Percentiles rank a stretch among this genome's conserved stretches.
Evolutionary conservation across 78 protist species (phyloP).

Genomic region (Guillardia theta): DNA sequence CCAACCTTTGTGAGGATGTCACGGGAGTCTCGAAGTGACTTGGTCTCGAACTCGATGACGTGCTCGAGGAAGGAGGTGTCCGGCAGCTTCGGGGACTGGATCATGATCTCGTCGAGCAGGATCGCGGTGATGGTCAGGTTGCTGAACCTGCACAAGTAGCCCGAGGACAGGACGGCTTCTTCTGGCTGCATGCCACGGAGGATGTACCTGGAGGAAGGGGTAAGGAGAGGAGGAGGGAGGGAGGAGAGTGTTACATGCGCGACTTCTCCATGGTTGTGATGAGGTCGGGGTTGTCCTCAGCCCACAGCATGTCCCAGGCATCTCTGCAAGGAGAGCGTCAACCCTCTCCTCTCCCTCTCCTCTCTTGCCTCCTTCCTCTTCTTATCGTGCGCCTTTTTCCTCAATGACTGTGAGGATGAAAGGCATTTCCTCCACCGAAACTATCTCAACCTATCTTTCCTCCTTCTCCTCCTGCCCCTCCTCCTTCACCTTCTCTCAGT

Average conservation of each 20-base stretch:
- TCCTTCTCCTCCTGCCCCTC: no score
- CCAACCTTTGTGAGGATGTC: background rate
- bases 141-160: slow-evolving; percentile 68
- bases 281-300: slow-evolving; percentile 76
- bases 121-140: slow-evolving; percentile 60
- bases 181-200: background rate
- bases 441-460: no score
- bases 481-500: background rate
- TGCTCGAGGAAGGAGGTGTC: slow-evolving; percentile 13
- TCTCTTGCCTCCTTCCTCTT: no score
- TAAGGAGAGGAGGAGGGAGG: no score
- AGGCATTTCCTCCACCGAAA: no score
- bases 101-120: slow-evolving; percentile 66
- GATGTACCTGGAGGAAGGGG: no score
- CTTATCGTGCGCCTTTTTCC: no score
- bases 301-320: slow-evolving; percentile 71
- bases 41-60: slow-evolving; percentile 54
- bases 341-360: no score
- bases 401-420: no score
- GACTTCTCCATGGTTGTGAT: no score
- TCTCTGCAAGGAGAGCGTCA: no score
- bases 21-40: slow-evolving; percentile 70
- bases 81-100: slow-evolving; percentile 47
- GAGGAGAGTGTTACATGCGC: no score
- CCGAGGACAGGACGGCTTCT: background rate